A percentile compares a stretch with the other conserved stretches of the same genome.
These are phyloP conservation scores for Fusarium longipes DNA, from an alignment of 2,329 filamentous ascomycete genomes.

Conservation along the genomic window DNA sequence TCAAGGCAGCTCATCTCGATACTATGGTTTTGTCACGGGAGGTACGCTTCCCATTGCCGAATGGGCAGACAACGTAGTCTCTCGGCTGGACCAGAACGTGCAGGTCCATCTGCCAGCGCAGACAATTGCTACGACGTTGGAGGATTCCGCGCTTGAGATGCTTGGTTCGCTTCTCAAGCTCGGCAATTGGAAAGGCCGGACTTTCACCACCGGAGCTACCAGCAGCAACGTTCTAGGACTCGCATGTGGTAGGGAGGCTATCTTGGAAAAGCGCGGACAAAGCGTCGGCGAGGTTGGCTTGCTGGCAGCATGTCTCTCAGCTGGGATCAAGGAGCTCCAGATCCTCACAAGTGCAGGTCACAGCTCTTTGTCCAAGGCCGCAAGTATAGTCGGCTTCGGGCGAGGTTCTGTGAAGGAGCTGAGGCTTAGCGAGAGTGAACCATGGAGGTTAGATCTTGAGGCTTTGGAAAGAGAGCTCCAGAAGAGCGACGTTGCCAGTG, in stretches of 20 bases:
- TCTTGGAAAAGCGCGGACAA: constrained; percentile 57
- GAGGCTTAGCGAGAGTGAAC: constrained; percentile 60
- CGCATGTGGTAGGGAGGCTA: constrained; percentile 72
- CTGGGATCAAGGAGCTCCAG: constrained; percentile 75
- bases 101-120: constrained; percentile 83
- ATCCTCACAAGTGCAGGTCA: constrained; percentile 85
- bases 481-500: constrained; percentile 68
- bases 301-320: constrained; percentile 70
- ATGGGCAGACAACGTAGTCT: constrained; percentile 86
- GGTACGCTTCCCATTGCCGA: constrained; percentile 81
- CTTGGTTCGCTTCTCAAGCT: constrained; percentile 75
- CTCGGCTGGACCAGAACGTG: constrained; percentile 84
- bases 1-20: constrained; percentile 72
- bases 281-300: constrained; percentile 77
- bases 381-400: constrained; percentile 83
- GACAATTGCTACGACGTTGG: constrained; percentile 79
- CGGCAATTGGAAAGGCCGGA: constrained; percentile 66
- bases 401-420: constrained; percentile 74
- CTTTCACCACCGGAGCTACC: constrained; percentile 72
- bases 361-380: constrained; percentile 86
- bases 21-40: constrained; percentile 92
- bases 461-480: constrained; percentile 70
- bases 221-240: constrained; percentile 84
- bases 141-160: constrained; percentile 77
- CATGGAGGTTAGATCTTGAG: constrained; percentile 77